Conservation (phyloP, 768 basidiomycete genomes). For the Trichaptum fuscoviolaceum region DNA sequence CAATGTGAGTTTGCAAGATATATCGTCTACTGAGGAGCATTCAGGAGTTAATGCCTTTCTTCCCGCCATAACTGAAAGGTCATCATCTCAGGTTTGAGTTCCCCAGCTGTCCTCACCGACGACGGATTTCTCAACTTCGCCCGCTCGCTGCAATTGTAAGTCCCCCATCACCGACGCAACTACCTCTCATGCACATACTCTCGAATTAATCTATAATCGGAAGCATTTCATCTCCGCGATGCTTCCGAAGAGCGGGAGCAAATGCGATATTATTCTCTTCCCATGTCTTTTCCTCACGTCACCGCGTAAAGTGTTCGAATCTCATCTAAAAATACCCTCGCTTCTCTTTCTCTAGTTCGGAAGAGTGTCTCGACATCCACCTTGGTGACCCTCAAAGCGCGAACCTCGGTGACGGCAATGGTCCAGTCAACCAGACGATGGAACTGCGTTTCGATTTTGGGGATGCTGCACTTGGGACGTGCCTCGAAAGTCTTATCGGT, state of each 20-base stretch:
- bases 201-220: not conserved
- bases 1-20: constrained; percentile 28
- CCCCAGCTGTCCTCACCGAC: constrained; percentile 49
- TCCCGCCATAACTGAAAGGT: constrained; percentile 28
- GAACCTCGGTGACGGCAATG: constrained; percentile 45
- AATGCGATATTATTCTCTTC: not conserved
- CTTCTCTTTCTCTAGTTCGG: constrained; percentile 16
- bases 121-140: constrained; percentile 55
- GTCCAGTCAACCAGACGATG: constrained; percentile 36
- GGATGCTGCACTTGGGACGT: constrained; percentile 32
- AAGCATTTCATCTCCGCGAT: not conserved
- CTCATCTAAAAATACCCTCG: not conserved
- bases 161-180: not conserved
- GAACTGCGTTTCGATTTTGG: constrained; percentile 43
- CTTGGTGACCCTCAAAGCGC: constrained; percentile 33
- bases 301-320: not conserved
- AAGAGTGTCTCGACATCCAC: constrained; percentile 35
- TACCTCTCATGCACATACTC: not conserved
- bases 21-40: not conserved
- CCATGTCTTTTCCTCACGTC: not conserved
- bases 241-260: not conserved
- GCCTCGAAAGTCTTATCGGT: constrained; percentile 38
- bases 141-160: constrained; percentile 58
- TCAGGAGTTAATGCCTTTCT: not conserved
- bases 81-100: constrained; percentile 63